A percentile compares a stretch with the other conserved stretches of the same genome.
phyloP scores from a whole-genome alignment of 2,329 filamentous ascomycete genomes.

The Zelopaecilomyces penicillatus region DNA sequence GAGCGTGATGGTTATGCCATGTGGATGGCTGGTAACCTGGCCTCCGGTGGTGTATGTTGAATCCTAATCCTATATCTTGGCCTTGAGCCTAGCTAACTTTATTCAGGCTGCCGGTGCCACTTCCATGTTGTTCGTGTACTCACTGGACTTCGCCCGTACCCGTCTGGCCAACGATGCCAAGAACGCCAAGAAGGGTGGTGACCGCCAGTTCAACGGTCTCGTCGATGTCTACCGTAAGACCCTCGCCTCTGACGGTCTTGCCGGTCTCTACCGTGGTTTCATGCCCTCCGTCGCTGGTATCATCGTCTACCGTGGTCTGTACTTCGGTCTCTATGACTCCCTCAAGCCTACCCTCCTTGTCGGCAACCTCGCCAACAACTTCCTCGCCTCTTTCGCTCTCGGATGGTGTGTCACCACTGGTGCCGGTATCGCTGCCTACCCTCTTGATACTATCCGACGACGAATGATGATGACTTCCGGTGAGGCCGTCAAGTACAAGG shows the following conservation, averaged over 20 bases:
- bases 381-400: constrained; percentile 97
- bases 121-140: constrained; percentile 99
- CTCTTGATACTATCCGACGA: constrained; percentile 99
- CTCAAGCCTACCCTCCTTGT: constrained; percentile 97
- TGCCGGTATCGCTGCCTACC: constrained; percentile 99
- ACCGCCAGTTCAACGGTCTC: constrained; percentile 99
- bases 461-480: constrained; percentile 99
- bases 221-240: constrained; percentile 99
- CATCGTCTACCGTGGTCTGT: constrained; percentile 99
- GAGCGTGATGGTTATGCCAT: constrained; percentile 94
- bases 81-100: background rate
- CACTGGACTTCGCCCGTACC: constrained; percentile 99
- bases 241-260: constrained; percentile 94
- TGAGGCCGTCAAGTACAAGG: constrained; percentile 99
- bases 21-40: constrained; percentile 99
- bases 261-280: constrained; percentile 99
- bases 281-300: constrained; percentile 99
- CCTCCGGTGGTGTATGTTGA: constrained; percentile 91
- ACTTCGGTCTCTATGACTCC: constrained; percentile 99
- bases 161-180: constrained; percentile 99
- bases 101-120: constrained; percentile 89
- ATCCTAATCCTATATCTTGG: background rate
- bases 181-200: constrained; percentile 93
- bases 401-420: constrained; percentile 99
- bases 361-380: constrained; percentile 90